Percentiles rank a stretch among this genome's conserved stretches.
Evolutionary conservation across 371 early-diverging fungal species (phyloP).

Genomic region (Rhizopus sp.): DNA sequence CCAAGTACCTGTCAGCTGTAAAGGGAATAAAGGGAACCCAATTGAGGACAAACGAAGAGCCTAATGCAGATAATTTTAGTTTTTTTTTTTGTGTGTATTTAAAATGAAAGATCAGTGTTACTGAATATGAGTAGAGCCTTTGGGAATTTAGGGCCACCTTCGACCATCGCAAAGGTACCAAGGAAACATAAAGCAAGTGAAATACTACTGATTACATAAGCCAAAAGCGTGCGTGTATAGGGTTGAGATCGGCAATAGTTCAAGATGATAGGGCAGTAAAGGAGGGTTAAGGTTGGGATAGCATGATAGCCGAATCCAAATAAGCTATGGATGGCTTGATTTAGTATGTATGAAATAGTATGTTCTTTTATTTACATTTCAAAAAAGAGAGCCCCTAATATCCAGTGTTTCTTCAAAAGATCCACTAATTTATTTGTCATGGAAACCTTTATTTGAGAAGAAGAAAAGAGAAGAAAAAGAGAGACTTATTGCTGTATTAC

Average conservation of each 20-base stretch:
- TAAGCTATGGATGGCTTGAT: not conserved
- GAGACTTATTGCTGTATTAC: not conserved
- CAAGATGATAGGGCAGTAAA: slow-evolving; percentile 27
- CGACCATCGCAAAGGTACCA: slow-evolving; percentile 18
- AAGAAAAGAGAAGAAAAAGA: not conserved
- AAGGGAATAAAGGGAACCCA: not conserved
- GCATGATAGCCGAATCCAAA: slow-evolving; percentile 41
- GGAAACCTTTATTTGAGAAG: not conserved
- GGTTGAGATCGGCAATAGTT: not conserved
- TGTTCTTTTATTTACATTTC: not conserved
- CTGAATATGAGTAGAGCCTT: slow-evolving; percentile 11
- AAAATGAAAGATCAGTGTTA: slow-evolving; percentile 7
- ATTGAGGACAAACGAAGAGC: slow-evolving; percentile 9
- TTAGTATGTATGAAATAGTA: not conserved
- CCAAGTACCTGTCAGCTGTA: slow-evolving; percentile 17
- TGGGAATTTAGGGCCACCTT: slow-evolving; percentile 16
- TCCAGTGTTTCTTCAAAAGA: not conserved
- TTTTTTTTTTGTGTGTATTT: not conserved
- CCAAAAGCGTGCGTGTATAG: slow-evolving; percentile 26
- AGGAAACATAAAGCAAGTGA: slow-evolving; percentile 18
- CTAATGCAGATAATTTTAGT: not conserved
- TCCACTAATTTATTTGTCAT: not conserved
- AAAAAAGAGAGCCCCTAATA: not conserved
- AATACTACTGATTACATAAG: slow-evolving; percentile 17
- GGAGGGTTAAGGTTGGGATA: slow-evolving; percentile 30